Conservation (phyloP, 164 flowering plant species). For the Nymphaea colorata region DNA sequence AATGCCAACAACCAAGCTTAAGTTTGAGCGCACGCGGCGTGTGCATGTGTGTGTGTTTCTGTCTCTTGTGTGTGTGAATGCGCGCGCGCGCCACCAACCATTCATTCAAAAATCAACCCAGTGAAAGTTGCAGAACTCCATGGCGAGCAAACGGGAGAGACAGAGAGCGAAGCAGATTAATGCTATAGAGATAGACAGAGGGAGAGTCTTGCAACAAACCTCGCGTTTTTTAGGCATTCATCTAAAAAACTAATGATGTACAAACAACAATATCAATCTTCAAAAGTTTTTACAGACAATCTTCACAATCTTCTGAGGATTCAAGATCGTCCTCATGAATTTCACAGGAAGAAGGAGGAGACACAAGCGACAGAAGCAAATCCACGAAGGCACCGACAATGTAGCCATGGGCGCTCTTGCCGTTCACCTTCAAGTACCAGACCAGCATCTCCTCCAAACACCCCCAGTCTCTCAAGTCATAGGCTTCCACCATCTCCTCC, state of each 20-base stretch:
- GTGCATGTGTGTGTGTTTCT: too few species aligned
- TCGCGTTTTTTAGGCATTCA: not conserved
- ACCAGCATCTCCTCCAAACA: conserved; percentile 51
- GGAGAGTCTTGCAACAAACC: not conserved
- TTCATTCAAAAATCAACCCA: not conserved
- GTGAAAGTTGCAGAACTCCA: not conserved
- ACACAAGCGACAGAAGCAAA: conserved; percentile 24
- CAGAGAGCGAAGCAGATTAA: too few species aligned
- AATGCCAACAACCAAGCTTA: too few species aligned
- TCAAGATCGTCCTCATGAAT: not conserved
- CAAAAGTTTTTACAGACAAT: not conserved
- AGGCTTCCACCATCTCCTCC: conserved; percentile 85
- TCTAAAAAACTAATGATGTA: not conserved
- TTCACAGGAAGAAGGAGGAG: not conserved
- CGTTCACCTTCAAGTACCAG: conserved; percentile 67
- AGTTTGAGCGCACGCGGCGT: too few species aligned
- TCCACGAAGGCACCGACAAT: conserved; percentile 77
- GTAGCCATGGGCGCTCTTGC: conserved; percentile 43
- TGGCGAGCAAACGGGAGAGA: not conserved
- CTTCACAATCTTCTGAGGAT: not conserved
- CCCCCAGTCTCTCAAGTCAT: conserved; percentile 59
- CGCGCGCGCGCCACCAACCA: not conserved
- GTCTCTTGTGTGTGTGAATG: not conserved
- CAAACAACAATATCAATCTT: not conserved
- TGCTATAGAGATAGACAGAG: not conserved